phyloP scores from a whole-genome alignment of 2,329 filamentous ascomycete species.

The Cytospora chrysosperma region DNA sequence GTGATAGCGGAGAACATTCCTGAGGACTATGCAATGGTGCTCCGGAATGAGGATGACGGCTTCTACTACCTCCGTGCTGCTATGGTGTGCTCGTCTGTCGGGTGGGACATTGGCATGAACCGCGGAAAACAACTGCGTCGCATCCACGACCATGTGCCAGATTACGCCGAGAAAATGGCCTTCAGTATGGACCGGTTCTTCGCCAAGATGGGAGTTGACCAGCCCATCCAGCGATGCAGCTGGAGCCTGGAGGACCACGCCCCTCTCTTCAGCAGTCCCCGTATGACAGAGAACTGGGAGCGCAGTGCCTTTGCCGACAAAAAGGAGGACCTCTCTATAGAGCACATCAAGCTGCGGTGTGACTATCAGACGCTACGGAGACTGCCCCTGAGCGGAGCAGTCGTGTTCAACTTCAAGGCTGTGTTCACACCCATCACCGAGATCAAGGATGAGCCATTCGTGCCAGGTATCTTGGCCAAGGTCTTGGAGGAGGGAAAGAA shows the following conservation, averaged over 20 bases:
- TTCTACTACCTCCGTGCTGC: slow-evolving; percentile 74
- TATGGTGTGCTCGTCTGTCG: slow-evolving; percentile 74
- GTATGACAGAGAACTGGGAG: slow-evolving; percentile 58
- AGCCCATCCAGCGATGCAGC: slow-evolving; percentile 78
- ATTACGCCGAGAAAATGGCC: slow-evolving; percentile 85
- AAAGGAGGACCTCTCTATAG: slow-evolving; percentile 44
- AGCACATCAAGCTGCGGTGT: slow-evolving; percentile 68
- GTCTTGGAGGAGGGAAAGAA: slow-evolving; percentile 62
- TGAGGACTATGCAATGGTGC: slow-evolving; percentile 78
- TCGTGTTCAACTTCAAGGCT: slow-evolving; percentile 88
- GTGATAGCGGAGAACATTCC: slow-evolving; percentile 76
- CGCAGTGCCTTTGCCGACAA: slow-evolving; percentile 58
- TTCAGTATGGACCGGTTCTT: slow-evolving; percentile 90
- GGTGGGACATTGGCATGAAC: slow-evolving; percentile 76
- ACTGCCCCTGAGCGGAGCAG: slow-evolving; percentile 69
- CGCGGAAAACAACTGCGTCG: slow-evolving; percentile 67
- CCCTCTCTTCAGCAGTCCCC: slow-evolving; percentile 72
- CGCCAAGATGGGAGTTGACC: slow-evolving; percentile 69
- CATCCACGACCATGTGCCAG: slow-evolving; percentile 74
- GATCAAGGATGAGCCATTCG: slow-evolving; percentile 68
- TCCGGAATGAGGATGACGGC: slow-evolving; percentile 69
- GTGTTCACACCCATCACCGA: slow-evolving; percentile 73
- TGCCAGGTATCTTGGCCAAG: slow-evolving; percentile 68
- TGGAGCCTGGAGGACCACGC: slow-evolving; percentile 79
- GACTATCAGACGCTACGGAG: slow-evolving; percentile 87